phyloP scores from a whole-genome alignment of 2,329 filamentous ascomycete genomes.

The Dryadomyces sulphureus region DNA sequence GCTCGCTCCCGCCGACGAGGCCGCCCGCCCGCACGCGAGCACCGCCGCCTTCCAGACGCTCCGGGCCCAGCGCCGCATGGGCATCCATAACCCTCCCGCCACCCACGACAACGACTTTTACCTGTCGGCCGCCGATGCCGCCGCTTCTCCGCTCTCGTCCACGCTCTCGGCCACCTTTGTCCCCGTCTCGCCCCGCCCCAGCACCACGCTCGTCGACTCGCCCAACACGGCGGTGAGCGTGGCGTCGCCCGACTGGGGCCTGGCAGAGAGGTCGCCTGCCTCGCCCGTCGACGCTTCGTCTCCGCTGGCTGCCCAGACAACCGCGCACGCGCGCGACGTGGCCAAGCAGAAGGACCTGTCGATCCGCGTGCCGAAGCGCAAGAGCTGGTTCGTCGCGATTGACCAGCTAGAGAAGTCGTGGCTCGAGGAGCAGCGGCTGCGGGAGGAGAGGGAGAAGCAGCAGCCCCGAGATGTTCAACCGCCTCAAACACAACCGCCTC shows the following conservation, averaged over 20 bases:
- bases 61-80: not conserved
- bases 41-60: not conserved
- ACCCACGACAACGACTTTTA: slow-evolving; percentile 6
- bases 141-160: not conserved
- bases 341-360: slow-evolving; percentile 18
- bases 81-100: slow-evolving; percentile 1
- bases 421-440: slow-evolving; percentile 14
- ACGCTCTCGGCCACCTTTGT: not conserved
- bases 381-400: slow-evolving; percentile 34
- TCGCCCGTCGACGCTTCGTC: not conserved
- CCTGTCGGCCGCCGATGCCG: slow-evolving; percentile 6
- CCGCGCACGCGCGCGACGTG: slow-evolving; percentile 1
- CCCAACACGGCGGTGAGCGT: not conserved
- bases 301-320: not conserved
- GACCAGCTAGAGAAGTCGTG: slow-evolving; percentile 23
- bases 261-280: not conserved
- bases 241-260: not conserved
- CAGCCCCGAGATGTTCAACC: not conserved
- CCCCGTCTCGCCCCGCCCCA: not conserved
- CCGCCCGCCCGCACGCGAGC: not conserved
- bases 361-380: slow-evolving; percentile 27
- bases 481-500: not conserved
- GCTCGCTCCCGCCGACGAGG: not conserved
- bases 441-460: not conserved
- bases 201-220: not conserved